These are phyloP conservation scores for Ogataea kodamae DNA, from an alignment of 805 yeast species.

Conservation along the genomic window DNA sequence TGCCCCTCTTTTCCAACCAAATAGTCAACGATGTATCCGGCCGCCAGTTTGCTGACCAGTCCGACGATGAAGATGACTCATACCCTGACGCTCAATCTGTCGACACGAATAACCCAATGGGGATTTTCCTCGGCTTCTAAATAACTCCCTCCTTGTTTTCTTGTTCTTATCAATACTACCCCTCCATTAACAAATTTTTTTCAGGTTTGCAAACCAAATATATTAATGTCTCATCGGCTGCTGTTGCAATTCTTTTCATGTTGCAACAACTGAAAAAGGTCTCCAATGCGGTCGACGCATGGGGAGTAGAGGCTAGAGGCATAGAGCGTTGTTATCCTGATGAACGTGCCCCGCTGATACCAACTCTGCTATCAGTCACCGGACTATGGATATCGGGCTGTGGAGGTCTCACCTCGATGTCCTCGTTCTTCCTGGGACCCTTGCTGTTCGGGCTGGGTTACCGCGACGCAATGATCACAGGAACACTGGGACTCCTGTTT, in stretches of 20 bases:
- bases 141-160: background rate
- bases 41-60: conserved; percentile 23
- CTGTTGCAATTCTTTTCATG: conserved; percentile 3
- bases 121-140: conserved; percentile 14
- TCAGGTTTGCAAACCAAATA: background rate
- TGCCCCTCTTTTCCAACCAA: conserved; percentile 13
- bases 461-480: conserved; percentile 57
- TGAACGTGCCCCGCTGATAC: conserved; percentile 35
- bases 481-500: conserved; percentile 56
- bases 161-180: conserved; percentile 1
- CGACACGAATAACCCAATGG: conserved; percentile 21
- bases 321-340: conserved; percentile 70
- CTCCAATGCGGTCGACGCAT: conserved; percentile 43
- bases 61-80: conserved; percentile 18
- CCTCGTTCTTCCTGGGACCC: conserved; percentile 76
- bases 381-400: conserved; percentile 85
- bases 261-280: conserved; percentile 16
- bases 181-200: conserved; percentile 8
- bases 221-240: too few species aligned
- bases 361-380: conserved; percentile 41
- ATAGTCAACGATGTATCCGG: conserved; percentile 16
- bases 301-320: conserved; percentile 73
- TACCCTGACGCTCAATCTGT: background rate
- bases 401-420: conserved; percentile 88
- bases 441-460: conserved; percentile 66